phyloP scores from a whole-genome alignment of 257 asterid species.

The Przewalskia tangutica region DNA sequence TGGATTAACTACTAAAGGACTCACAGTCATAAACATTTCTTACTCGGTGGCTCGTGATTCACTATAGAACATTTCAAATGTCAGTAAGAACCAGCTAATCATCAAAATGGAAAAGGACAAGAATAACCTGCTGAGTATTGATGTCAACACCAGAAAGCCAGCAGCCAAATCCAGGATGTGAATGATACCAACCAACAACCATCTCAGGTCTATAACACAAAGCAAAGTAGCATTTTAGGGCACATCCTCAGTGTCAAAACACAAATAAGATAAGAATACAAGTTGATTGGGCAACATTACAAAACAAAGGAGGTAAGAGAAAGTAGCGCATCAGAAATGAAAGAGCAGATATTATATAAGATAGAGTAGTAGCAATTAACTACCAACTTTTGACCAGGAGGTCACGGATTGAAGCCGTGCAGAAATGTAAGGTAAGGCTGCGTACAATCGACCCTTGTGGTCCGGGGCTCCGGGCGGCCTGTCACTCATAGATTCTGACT shows the following conservation, averaged over 20 bases:
- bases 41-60: neutral
- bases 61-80: neutral
- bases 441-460: no score
- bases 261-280: neutral
- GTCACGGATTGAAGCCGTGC: no score
- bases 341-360: neutral
- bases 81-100: neutral
- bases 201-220: conserved; percentile 76
- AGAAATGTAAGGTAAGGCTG: no score
- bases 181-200: conserved; percentile 99
- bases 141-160: conserved; percentile 99
- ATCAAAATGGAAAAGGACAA: neutral
- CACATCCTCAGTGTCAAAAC: neutral
- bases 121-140: conserved; percentile 81
- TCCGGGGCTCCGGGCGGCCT: no score
- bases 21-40: neutral
- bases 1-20: neutral
- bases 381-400: neutral
- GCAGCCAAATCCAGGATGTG: conserved; percentile 98
- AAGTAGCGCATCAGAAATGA: neutral
- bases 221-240: neutral
- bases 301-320: neutral
- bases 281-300: neutral
- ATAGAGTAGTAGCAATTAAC: neutral
- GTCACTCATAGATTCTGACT: no score